Conservation (phyloP, 257 asterid species). For the Thymus quinquecostatus region DNA sequence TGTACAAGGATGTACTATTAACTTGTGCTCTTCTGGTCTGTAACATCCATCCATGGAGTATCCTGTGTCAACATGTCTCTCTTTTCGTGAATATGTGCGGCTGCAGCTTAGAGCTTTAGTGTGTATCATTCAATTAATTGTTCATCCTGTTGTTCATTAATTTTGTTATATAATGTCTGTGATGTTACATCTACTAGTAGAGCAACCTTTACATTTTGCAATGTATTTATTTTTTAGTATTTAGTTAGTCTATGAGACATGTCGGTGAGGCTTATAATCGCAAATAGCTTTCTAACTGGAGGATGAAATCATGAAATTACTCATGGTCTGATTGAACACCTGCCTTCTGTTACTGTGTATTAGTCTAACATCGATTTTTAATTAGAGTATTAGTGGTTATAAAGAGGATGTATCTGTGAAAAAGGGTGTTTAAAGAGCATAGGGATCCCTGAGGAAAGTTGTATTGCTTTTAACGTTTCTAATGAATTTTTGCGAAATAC, state of each 20-base stretch:
- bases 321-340: constrained; percentile 11
- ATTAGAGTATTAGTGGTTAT: constrained; percentile 7
- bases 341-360: constrained; percentile 17
- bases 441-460: constrained; percentile 8
- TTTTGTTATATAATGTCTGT: constrained; percentile 14
- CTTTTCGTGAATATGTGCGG: constrained; percentile 16
- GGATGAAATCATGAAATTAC: neutral
- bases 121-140: constrained; percentile 1
- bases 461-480: neutral
- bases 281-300: constrained; percentile 18
- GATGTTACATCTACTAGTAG: neutral
- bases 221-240: constrained; percentile 17
- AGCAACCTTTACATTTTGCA: constrained; percentile 1
- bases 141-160: neutral
- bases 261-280: constrained; percentile 19
- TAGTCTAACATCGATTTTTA: neutral
- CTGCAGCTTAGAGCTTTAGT: constrained; percentile 15
- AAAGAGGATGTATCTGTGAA: constrained; percentile 4
- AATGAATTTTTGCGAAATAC: neutral
- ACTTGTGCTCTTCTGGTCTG: constrained; percentile 25
- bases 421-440: neutral
- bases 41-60: constrained; percentile 1
- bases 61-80: constrained; percentile 20
- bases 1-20: constrained; percentile 36
- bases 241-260: constrained; percentile 18